Evolutionary conservation across 768 basidiomycete genomes (phyloP).

Genomic region (Trametes punicea): DNA sequence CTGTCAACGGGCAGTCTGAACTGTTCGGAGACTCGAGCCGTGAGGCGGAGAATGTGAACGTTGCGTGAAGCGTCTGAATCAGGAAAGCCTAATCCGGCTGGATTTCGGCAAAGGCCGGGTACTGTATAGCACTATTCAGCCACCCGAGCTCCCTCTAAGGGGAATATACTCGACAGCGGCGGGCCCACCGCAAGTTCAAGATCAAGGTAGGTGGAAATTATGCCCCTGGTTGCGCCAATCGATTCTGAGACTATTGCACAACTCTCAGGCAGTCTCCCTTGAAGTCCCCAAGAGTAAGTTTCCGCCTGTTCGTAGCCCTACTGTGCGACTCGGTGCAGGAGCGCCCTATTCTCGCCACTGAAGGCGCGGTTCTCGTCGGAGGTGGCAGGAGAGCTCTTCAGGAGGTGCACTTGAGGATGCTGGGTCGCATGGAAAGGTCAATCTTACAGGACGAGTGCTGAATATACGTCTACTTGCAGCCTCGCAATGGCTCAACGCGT

Average conservation of each 20-base stretch:
- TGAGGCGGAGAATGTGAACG: too few species aligned
- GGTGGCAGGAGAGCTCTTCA: neutral
- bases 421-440: neutral
- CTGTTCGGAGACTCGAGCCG: too few species aligned
- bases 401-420: too few species aligned
- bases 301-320: neutral
- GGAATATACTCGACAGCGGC: conserved; percentile 26
- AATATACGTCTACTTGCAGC: conserved; percentile 24
- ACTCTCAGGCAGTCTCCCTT: conserved; percentile 18
- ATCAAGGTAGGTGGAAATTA: conserved; percentile 30
- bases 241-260: too few species aligned
- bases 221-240: too few species aligned
- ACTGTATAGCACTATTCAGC: conserved; percentile 32
- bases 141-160: conserved; percentile 24
- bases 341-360: neutral
- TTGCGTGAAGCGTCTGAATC: conserved; percentile 1
- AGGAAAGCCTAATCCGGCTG: neutral
- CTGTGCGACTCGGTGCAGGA: neutral
- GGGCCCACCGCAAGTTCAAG: conserved; percentile 35
- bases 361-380: neutral
- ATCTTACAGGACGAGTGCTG: neutral
- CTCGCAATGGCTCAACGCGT: conserved; percentile 94
- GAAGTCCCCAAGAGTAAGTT: conserved; percentile 26
- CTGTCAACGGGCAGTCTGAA: too few species aligned
- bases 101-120: conserved; percentile 27